Conservation (phyloP, 1,284 basidiomycete species). For the Exobasidium cylindrosporum region DNA sequence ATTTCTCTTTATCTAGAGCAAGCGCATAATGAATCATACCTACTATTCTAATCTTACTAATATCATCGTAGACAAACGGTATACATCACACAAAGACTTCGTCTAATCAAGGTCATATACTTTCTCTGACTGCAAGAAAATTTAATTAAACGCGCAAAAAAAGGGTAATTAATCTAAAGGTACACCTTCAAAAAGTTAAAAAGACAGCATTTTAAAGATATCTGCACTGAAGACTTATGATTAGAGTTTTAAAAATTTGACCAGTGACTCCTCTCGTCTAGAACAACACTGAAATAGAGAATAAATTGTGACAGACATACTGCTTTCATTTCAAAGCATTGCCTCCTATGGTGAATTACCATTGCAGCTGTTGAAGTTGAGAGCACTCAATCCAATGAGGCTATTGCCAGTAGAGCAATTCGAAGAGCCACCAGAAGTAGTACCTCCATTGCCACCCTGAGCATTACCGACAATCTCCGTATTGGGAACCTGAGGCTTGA, state of each 20-base stretch:
- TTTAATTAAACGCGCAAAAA: background rate
- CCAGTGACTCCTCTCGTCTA: no score
- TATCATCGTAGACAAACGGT: no score
- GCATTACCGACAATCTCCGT: constrained; percentile 13
- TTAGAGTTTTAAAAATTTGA: no score
- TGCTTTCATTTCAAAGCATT: background rate
- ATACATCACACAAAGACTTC: no score
- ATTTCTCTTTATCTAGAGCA: no score
- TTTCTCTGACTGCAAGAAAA: background rate
- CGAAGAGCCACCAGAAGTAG: constrained; percentile 17
- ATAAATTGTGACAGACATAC: background rate
- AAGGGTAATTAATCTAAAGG: background rate
- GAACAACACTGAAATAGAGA: background rate
- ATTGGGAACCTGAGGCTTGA: background rate
- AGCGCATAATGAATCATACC: no score
- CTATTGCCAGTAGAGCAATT: constrained; percentile 15
- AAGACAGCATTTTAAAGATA: background rate
- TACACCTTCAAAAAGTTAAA: background rate
- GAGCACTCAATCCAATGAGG: constrained; percentile 20
- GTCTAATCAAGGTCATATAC: no score
- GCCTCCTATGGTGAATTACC: constrained; percentile 2
- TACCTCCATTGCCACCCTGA: constrained; percentile 19
- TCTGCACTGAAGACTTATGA: no score
- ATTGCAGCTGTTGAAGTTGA: constrained; percentile 25
- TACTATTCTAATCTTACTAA: no score